phyloP scores from a whole-genome alignment of 2,329 filamentous ascomycete species.

The Incumbomyces delicatus region DNA sequence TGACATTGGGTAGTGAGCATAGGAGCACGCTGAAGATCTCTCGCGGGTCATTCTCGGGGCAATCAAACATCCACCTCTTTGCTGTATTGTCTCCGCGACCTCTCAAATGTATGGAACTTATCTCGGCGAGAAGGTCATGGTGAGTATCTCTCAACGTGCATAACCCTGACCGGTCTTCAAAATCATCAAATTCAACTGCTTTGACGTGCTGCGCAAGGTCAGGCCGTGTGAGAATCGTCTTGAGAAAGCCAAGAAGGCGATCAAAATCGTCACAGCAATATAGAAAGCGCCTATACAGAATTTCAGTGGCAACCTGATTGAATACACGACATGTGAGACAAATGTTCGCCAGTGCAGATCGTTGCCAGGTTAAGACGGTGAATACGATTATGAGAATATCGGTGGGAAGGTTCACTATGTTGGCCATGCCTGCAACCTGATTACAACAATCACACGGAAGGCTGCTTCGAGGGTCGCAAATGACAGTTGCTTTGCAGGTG shows the following conservation, averaged over 20 bases:
- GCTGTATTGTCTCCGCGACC: neutral
- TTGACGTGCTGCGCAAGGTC: constrained; percentile 2
- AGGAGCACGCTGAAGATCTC: neutral
- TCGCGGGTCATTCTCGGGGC: neutral
- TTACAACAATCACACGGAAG: too few relatives aligned
- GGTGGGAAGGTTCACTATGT: too few relatives aligned
- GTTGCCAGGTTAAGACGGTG: too few relatives aligned
- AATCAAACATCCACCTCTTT: neutral
- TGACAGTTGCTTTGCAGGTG: too few relatives aligned
- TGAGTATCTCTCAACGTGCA: neutral
- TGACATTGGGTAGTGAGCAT: neutral
- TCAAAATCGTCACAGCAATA: neutral
- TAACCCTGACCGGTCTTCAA: too few relatives aligned
- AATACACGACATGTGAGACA: neutral
- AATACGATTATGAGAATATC: too few relatives aligned
- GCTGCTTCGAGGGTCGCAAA: too few relatives aligned
- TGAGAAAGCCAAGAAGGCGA: neutral
- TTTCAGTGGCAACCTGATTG: neutral
- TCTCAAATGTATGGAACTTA: neutral
- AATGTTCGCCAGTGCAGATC: neutral
- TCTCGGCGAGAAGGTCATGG: neutral
- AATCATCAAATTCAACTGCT: too few relatives aligned
- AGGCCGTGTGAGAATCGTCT: neutral
- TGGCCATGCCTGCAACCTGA: too few relatives aligned
- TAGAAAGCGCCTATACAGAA: neutral